Conservation (phyloP, 1,284 basidiomycete species). For the Coniophora puteana region DNA sequence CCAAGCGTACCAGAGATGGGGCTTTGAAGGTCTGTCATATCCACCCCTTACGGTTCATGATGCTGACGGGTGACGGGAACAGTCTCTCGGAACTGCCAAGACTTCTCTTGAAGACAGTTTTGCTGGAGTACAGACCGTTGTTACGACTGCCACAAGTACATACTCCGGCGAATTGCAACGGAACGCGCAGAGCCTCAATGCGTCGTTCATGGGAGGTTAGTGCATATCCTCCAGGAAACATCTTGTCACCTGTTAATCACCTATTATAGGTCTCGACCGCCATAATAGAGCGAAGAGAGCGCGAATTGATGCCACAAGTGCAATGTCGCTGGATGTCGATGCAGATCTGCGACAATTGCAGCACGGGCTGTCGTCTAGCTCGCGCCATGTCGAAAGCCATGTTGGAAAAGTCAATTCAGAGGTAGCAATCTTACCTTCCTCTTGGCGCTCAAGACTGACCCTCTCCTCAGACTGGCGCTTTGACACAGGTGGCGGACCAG, state of each 20-base stretch:
- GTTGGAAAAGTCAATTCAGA: conserved; percentile 41
- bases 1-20: conserved; percentile 52
- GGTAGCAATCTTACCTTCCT: conserved; percentile 30
- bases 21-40: conserved; percentile 50
- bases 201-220: conserved; percentile 46
- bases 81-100: conserved; percentile 43
- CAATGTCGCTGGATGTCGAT: conserved; percentile 46
- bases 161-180: conserved; percentile 52
- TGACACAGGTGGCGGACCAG: conserved; percentile 35
- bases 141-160: conserved; percentile 45
- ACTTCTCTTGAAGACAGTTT: conserved; percentile 41
- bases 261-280: conserved; percentile 53
- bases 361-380: conserved; percentile 45
- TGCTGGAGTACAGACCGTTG: conserved; percentile 39
- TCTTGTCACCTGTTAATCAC: background rate
- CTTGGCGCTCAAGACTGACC: background rate
- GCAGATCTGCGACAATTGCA: conserved; percentile 48
- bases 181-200: conserved; percentile 40
- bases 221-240: background rate
- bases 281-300: conserved; percentile 62
- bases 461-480: conserved; percentile 32
- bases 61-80: conserved; percentile 13
- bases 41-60: background rate
- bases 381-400: conserved; percentile 46
- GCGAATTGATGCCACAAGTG: conserved; percentile 54